Conservation (phyloP, 352 stramenopile genomes). For the Pythium sp. region DNA sequence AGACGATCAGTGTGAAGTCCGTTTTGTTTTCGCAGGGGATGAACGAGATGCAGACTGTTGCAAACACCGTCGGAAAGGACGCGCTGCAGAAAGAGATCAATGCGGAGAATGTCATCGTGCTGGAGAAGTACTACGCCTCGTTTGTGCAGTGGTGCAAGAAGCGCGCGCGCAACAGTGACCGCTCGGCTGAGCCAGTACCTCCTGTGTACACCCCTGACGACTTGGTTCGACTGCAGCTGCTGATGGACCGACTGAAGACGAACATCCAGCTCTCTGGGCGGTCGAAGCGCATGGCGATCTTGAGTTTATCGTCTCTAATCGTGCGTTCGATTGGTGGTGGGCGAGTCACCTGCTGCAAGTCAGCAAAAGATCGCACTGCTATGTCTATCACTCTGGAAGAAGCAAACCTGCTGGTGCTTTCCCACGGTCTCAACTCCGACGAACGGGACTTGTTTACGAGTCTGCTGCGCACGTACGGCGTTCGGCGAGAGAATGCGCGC, state of each 20-base stretch:
- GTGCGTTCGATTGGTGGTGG: constrained; percentile 83
- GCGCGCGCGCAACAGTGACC: constrained; percentile 11
- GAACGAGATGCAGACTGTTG: constrained; percentile 93
- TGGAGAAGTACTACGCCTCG: constrained; percentile 54
- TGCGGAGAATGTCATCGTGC: constrained; percentile 53
- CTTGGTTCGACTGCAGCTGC: constrained; percentile 29
- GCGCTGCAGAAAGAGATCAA: constrained; percentile 85
- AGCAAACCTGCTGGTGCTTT: constrained; percentile 59
- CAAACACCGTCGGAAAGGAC: constrained; percentile 82
- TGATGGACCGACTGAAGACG: constrained; percentile 35
- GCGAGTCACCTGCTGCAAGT: constrained; percentile 96
- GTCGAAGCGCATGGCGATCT: constrained; percentile 79
- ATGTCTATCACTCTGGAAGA: constrained; percentile 97
- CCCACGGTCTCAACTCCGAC: constrained; percentile 47
- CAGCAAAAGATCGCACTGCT: constrained; percentile 95
- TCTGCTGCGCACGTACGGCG: constrained; percentile 68
- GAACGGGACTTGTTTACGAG: constrained; percentile 60
- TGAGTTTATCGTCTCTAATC: constrained; percentile 73
- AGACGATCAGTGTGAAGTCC: constrained; percentile 60
- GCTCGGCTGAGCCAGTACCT: not conserved
- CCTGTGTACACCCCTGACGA: constrained; percentile 30
- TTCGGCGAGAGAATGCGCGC: constrained; percentile 80
- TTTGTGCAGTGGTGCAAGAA: constrained; percentile 41
- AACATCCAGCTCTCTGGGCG: constrained; percentile 47
- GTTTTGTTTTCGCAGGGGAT: constrained; percentile 89